Base-by-base conservation (phyloP, 1,139 yeast genomes). In the Debaryomyces singareniensis region DNA sequence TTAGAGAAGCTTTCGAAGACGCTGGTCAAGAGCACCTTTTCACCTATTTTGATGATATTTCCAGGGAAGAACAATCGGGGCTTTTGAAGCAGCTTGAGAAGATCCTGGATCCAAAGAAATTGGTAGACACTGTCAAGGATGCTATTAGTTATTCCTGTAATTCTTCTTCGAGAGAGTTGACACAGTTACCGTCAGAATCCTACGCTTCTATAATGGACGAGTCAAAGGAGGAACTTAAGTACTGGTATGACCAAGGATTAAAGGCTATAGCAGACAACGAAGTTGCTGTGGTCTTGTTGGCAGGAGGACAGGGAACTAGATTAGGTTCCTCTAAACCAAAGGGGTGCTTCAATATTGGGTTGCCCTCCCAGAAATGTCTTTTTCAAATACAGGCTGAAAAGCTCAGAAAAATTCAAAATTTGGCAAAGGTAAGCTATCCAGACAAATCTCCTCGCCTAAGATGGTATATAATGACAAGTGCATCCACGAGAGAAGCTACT, bases 251-350 rank as follows among this genome's bases (percentile, higher is more conserved):
- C 1, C 36, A 58, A 12, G 99, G 99, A 10, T 56, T 81, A 26
- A 61, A 74, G 22, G 82, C 93, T 24, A 80, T 91, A 37, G 58
- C 74, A 18, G 52, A 63, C 16, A 81, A 81, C 42, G 75, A 82
- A 47, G 97, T 89, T 13, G 98, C 87, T 15, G 91, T 91, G 5
- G 68, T 91, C 27, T 68, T 91, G 34, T 79, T 91, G 82, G 96
- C 98, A 7, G 99, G 98, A 34, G 99, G 99, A 32, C 98, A 91
- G 57, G 99, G 98, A 18, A 82, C 97, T 3, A 71, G 99, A 39
- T 67, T 91, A 35, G 98, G 98, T 1, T 85, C 96, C 2, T 61
- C 75, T 11, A 77, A 64, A 20, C 99, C 99, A 26, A 91, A 91
- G 58, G 99, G 99, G 1, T 89, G 97, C 58, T 91, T 75, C 55